Evolutionary conservation across 768 basidiomycete species (phyloP), one percentile per base, ranked within the genome.

Genomic region (Mycena polygramma): DNA sequence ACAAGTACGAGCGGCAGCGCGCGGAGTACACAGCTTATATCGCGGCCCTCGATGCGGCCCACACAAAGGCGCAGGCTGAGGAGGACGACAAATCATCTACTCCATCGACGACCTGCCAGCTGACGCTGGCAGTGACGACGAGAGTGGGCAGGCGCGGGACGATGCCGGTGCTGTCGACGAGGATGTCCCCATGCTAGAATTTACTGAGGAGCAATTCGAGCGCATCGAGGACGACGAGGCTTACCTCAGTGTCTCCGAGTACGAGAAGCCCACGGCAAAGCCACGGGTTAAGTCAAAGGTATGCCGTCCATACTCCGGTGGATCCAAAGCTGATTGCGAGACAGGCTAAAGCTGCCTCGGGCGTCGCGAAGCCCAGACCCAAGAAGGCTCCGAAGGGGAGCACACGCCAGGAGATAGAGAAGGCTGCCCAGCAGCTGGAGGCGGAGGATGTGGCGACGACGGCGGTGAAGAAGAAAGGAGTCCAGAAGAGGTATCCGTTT

Each of bases 401-500:
- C 46, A 66, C 64, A 0, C 20, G 35, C 10, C 17, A 14, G 8
- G 65, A 48, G 45, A 59, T 66, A 1, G 57, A 66, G 37, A 48
- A n/a, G 24, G 10, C 24, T 9, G 45, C 11, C 11, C 58, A 43
- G 35, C 24, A 17, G 36, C 11, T 54, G 24, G 24, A 10, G 52
- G 62, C 37, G 37, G 22, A n/a, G 20, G n/a, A 52, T n/a, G 36
- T 36, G 26, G 39, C 39, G 5, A 46, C 26, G 63, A 22, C 43
- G 14, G 24, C 0, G 7, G 57, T 7, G 4, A 26, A 20, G 9
- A 43, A 52, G 57, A 55, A 26, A 11, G 35, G 20, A 3, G 36
- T 66, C 2, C 65, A 66, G 37, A 36, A 66, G 22, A 58, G 49
- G 65, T 66, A 41, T 41, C 41, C 30, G 35, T 11, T 35, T n/a